Evolutionary conservation across 2,329 filamentous ascomycete genomes (phyloP).

Genomic region (Arthrobotrys musiformis): DNA sequence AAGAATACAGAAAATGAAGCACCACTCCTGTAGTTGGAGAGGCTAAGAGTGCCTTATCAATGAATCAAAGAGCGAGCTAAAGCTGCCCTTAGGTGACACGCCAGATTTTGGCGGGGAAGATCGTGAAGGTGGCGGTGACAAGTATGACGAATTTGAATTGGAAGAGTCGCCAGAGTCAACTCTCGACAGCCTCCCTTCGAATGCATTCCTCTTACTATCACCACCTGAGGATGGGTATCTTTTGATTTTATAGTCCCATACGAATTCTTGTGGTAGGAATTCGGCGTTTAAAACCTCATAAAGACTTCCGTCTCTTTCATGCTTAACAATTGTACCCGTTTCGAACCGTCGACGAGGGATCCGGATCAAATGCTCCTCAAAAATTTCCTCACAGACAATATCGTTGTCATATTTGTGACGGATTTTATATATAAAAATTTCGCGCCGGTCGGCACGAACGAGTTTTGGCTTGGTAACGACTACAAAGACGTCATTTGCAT

Average conservation of each 20-base stretch:
- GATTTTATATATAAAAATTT: conserved; percentile 38
- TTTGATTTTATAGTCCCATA: conserved; percentile 48
- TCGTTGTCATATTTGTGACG: conserved; percentile 28
- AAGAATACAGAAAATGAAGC: not conserved
- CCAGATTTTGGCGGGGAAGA: conserved; percentile 14
- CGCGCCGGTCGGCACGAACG: conserved; percentile 6
- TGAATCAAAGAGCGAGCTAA: conserved; percentile 42
- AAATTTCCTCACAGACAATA: not conserved
- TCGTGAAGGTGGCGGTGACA: conserved; percentile 42
- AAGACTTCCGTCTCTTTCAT: conserved; percentile 25
- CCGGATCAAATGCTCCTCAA: conserved; percentile 26
- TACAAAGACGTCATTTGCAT: conserved; percentile 45
- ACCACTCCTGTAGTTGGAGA: not conserved
- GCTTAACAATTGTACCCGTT: conserved; percentile 29
- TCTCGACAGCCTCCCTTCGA: conserved; percentile 26
- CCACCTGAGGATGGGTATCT: conserved; percentile 11
- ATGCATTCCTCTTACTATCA: conserved; percentile 31
- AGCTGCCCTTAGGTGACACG: conserved; percentile 37
- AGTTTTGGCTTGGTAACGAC: conserved; percentile 41
- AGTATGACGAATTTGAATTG: not conserved
- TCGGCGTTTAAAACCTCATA: conserved; percentile 37
- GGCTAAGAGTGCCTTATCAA: conserved; percentile 8
- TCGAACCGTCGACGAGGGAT: conserved; percentile 30
- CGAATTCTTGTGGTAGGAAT: conserved; percentile 36
- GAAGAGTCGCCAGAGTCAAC: conserved; percentile 31